A percentile compares a stretch with the other conserved stretches of the same genome.
phyloP scores from a whole-genome alignment of 2,329 filamentous ascomycete genomes.

The Colletotrichum somersetense region DNA sequence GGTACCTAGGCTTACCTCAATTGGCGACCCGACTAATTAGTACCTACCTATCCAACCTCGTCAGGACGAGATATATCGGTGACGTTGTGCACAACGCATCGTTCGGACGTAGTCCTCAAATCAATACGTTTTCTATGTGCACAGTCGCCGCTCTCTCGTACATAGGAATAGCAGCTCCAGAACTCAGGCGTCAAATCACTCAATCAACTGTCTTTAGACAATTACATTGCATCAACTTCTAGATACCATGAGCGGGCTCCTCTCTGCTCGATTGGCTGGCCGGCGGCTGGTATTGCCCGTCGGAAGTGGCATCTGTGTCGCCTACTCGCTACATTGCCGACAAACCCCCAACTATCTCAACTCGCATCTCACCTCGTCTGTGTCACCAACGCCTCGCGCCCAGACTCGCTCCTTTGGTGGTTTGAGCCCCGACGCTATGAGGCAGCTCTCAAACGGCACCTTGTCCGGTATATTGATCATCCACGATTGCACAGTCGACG shows the following conservation, averaged over 20 bases:
- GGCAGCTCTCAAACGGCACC: slow-evolving; percentile 37
- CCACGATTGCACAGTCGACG: no score
- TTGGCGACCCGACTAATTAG: not conserved
- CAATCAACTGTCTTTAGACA: no score
- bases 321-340: slow-evolving; percentile 21
- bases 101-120: not conserved
- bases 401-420: slow-evolving; percentile 12
- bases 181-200: not conserved
- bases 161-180: not conserved
- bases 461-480: slow-evolving; percentile 23
- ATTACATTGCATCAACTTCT: not conserved
- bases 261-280: not conserved
- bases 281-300: slow-evolving; percentile 27
- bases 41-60: not conserved
- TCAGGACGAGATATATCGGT: not conserved
- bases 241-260: slow-evolving; percentile 19
- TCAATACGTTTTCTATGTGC: not conserved
- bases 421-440: slow-evolving; percentile 32
- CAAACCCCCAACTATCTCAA: slow-evolving; percentile 11
- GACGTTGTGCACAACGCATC: not conserved
- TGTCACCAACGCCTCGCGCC: not conserved
- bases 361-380: slow-evolving; percentile 3
- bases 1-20: not conserved
- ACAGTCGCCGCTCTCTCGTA: not conserved
- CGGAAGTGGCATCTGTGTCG: slow-evolving; percentile 32